Conservation (phyloP, 257 asterid species). For the Linaria vulgaris region DNA sequence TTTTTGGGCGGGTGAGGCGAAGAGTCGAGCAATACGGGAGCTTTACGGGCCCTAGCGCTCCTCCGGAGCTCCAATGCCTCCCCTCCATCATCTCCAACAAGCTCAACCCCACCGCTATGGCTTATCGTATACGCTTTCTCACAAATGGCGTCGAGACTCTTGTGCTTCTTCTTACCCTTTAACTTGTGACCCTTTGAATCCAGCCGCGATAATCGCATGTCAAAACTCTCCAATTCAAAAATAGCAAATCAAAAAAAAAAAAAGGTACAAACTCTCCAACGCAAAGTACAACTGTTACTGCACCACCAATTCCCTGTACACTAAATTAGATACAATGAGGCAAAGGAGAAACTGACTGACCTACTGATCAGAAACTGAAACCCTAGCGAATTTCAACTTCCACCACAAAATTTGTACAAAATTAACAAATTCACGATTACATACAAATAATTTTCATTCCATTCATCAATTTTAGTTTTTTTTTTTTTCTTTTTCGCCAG, state of each 20-base stretch:
- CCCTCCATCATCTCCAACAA: conserved; percentile 40
- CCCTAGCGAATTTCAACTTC: conserved; percentile 41
- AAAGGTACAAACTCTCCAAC: conserved; percentile 13
- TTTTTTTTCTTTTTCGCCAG: neutral
- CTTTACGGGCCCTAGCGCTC: conserved; percentile 80
- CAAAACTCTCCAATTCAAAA: conserved; percentile 32
- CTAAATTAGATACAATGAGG: conserved; percentile 35
- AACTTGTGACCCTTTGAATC: conserved; percentile 56
- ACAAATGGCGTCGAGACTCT: conserved; percentile 77
- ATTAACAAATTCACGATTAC: conserved; percentile 7
- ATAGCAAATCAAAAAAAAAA: neutral
- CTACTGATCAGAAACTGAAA: conserved; percentile 44
- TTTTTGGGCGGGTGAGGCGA: conserved; percentile 83
- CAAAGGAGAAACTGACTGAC: conserved; percentile 46
- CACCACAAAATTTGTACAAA: conserved; percentile 11
- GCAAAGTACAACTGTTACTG: neutral
- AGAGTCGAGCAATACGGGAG: conserved; percentile 87
- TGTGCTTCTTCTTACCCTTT: conserved; percentile 77
- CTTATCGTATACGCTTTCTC: conserved; percentile 63
- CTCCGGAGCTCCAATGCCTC: conserved; percentile 63
- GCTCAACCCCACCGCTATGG: conserved; percentile 42
- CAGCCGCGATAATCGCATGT: conserved; percentile 74
- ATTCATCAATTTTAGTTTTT: neutral
- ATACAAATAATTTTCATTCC: conserved; percentile 6
- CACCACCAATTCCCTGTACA: conserved; percentile 13